Percentiles rank a stretch among this genome's conserved stretches.
These are phyloP conservation scores for Platanus orientalis DNA, from an alignment of 164 flowering plant genomes.

Conservation along the genomic window DNA sequence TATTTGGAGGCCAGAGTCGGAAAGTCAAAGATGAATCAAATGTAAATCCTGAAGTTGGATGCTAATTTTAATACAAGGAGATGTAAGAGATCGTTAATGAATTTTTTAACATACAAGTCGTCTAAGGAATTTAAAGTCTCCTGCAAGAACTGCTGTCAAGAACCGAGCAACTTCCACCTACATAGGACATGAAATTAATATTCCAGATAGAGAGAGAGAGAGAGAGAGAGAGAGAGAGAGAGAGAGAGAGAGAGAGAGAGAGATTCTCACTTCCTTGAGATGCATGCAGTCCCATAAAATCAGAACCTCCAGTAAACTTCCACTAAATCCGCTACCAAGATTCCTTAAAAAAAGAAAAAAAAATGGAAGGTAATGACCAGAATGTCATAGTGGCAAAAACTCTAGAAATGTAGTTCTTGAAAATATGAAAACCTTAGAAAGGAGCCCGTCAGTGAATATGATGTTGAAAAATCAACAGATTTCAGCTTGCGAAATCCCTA, in stretches of 20 bases:
- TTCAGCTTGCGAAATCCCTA: constrained; percentile 79
- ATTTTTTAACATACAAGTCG: constrained; percentile 54
- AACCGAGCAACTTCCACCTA: constrained; percentile 75
- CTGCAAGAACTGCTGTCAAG: constrained; percentile 51
- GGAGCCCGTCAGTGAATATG: constrained; percentile 71
- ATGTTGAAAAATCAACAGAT: constrained; percentile 73
- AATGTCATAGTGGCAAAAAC: neutral
- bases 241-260: constrained; percentile 15
- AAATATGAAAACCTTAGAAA: constrained; percentile 59
- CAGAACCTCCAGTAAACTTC: constrained; percentile 57
- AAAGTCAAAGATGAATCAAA: neutral
- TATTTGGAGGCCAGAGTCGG: constrained; percentile 20
- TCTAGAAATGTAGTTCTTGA: neutral
- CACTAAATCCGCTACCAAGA: constrained; percentile 49
- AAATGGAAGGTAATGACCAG: neutral
- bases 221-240: constrained; percentile 3
- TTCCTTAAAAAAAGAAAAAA: constrained; percentile 34
- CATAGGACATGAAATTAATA: constrained; percentile 9
- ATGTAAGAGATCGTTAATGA: constrained; percentile 1
- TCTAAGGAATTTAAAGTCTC: constrained; percentile 65
- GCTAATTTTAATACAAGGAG: neutral
- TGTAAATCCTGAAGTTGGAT: neutral
- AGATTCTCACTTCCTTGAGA: constrained; percentile 62
- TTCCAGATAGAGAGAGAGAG: neutral
- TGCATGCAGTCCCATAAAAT: constrained; percentile 91